A percentile compares a stretch with the other conserved stretches of the same genome.
Conservation (phyloP, 169 alveolate genomes). For the Plasmodium billcollinsi region DNA sequence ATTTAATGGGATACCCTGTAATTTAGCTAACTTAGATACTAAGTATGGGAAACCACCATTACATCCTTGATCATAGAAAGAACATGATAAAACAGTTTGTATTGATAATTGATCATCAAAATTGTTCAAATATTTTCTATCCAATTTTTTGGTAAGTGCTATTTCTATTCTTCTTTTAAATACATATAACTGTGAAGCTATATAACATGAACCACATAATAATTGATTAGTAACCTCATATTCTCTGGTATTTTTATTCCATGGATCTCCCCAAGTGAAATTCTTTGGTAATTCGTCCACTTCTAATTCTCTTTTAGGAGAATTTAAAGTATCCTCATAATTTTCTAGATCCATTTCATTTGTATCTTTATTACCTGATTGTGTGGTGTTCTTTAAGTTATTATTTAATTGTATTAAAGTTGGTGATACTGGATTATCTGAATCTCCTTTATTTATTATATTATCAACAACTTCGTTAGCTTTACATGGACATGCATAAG, state of each 20-base stretch:
- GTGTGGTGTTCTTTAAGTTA: background rate
- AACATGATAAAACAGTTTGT: conserved; percentile 77
- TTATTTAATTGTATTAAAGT: background rate
- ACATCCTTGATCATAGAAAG: conserved; percentile 89
- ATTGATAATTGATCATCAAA: conserved; percentile 77
- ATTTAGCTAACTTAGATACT: conserved; percentile 90
- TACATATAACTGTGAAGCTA: conserved; percentile 89
- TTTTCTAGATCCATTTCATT: conserved; percentile 54
- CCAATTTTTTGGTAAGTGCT: conserved; percentile 82
- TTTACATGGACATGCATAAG: conserved; percentile 68
- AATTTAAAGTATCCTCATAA: conserved; percentile 30
- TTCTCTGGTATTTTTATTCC: conserved; percentile 78
- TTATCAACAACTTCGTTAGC: conserved; percentile 25
- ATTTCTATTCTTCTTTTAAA: conserved; percentile 92
- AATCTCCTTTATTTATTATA: conserved; percentile 5
- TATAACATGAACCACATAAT: conserved; percentile 97
- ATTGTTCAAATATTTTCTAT: conserved; percentile 74
- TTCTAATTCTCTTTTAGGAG: conserved; percentile 50
- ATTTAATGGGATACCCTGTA: conserved; percentile 87
- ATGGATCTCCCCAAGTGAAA: conserved; percentile 90
- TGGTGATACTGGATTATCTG: conserved; percentile 53
- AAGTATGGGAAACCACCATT: conserved; percentile 93
- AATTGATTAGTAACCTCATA: conserved; percentile 85
- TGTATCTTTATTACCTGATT: background rate
- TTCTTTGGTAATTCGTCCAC: conserved; percentile 78